Evolutionary conservation across 176 grass and related monocot genomes (phyloP).

Genomic region (Musa itinerans): DNA sequence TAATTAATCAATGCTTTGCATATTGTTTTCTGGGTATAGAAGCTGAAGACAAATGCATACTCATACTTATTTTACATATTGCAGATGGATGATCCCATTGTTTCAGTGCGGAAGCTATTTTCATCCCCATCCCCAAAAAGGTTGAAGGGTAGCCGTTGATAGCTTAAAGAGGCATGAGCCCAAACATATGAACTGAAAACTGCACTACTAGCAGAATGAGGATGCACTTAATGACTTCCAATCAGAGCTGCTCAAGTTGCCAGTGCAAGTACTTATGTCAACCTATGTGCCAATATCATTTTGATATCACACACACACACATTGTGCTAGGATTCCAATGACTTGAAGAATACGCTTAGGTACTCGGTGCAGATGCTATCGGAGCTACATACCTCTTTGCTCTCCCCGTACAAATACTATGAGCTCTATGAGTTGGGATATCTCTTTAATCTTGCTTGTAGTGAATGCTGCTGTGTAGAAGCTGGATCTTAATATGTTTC

Average conservation of each 20-base stretch:
- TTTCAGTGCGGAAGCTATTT: slow-evolving; percentile 80
- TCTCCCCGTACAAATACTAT: slow-evolving; percentile 87
- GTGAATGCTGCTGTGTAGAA: not conserved
- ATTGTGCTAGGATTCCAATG: slow-evolving; percentile 64
- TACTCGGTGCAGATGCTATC: slow-evolving; percentile 95
- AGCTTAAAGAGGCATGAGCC: not conserved
- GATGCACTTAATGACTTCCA: no score
- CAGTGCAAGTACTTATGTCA: no score
- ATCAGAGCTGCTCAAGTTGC: no score
- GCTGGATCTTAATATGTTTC: slow-evolving; percentile 22
- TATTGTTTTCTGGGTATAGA: slow-evolving; percentile 9
- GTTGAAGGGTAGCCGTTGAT: slow-evolving; percentile 26
- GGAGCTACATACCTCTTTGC: slow-evolving; percentile 73
- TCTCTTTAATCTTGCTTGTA: slow-evolving; percentile 5
- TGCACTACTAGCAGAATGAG: no score
- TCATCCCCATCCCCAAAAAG: slow-evolving; percentile 49
- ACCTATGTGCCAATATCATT: no score
- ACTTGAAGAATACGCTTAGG: slow-evolving; percentile 88
- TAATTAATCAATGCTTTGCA: not conserved
- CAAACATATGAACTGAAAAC: not conserved
- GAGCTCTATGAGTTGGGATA: slow-evolving; percentile 57
- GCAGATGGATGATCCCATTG: slow-evolving; percentile 71
- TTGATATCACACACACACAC: not conserved
- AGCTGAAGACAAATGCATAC: slow-evolving; percentile 3
- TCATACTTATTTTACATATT: slow-evolving; percentile 1